Evolutionary conservation across 2,329 filamentous ascomycete species (phyloP).

Genomic region (Sclerotiophoma versabilis): DNA sequence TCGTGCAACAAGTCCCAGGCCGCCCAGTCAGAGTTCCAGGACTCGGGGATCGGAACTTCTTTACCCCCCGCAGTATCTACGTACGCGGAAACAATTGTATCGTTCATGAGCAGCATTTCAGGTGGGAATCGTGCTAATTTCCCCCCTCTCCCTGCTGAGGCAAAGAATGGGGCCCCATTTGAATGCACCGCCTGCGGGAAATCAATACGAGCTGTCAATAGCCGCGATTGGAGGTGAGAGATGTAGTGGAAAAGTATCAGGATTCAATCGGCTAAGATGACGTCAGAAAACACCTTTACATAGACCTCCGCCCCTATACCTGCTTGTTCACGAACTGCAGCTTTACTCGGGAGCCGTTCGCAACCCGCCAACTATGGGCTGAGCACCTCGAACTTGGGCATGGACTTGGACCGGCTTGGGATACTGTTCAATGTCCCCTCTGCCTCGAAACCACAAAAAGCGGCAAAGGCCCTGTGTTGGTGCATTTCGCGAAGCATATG

Average conservation of each 20-base stretch:
- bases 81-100: slow-evolving; percentile 29
- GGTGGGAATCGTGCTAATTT: slow-evolving; percentile 21
- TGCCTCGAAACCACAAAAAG: slow-evolving; percentile 23
- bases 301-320: slow-evolving; percentile 29
- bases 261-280: no score
- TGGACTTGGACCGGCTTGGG: slow-evolving; percentile 23
- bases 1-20: slow-evolving; percentile 9
- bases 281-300: slow-evolving; percentile 32
- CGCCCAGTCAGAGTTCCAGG: slow-evolving; percentile 26
- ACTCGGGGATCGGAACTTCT: slow-evolving; percentile 32
- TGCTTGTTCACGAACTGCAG: slow-evolving; percentile 25
- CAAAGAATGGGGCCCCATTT: slow-evolving; percentile 23
- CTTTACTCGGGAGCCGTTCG: slow-evolving; percentile 21
- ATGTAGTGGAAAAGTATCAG: no score
- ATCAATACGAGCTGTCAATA: no score
- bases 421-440: slow-evolving; percentile 21
- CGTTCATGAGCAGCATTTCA: slow-evolving; percentile 24
- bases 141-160: slow-evolving; percentile 29
- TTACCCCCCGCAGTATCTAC: slow-evolving; percentile 10
- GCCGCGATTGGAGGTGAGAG: no score
- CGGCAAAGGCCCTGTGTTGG: slow-evolving; percentile 20
- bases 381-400: slow-evolving; percentile 29
- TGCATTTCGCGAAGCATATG: slow-evolving; percentile 33
- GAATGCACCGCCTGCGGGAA: slow-evolving; percentile 29
- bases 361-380: slow-evolving; percentile 22